Percentiles rank a stretch among this genome's conserved stretches.
These are phyloP conservation scores for Emmonsiellopsis sp. DNA, from an alignment of 2,329 filamentous ascomycete genomes.

Conservation along the genomic window DNA sequence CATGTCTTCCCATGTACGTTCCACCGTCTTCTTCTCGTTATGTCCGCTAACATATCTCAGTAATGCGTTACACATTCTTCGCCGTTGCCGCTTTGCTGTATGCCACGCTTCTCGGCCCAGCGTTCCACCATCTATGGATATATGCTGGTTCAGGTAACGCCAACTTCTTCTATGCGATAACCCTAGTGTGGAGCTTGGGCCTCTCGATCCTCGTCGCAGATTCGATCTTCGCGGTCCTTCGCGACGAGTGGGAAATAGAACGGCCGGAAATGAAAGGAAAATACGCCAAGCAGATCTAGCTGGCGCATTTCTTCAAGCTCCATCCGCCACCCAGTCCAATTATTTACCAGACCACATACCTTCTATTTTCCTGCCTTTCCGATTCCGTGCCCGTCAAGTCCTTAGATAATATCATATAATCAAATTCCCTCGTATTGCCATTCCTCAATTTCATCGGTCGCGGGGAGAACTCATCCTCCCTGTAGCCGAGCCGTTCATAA, in stretches of 20 bases:
- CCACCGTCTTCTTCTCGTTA: neutral
- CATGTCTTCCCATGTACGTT: slow-evolving; percentile 73
- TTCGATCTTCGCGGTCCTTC: slow-evolving; percentile 72
- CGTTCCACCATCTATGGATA: slow-evolving; percentile 96
- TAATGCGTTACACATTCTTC: slow-evolving; percentile 91
- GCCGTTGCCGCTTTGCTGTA: slow-evolving; percentile 76
- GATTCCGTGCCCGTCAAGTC: slow-evolving; percentile 14
- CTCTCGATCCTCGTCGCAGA: slow-evolving; percentile 81
- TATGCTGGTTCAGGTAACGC: slow-evolving; percentile 96
- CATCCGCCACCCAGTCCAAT: neutral
- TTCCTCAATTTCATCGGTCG: slow-evolving; percentile 39
- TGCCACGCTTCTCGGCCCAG: slow-evolving; percentile 77
- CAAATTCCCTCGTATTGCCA: slow-evolving; percentile 39
- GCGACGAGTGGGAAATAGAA: slow-evolving; percentile 91
- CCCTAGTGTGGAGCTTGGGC: slow-evolving; percentile 92
- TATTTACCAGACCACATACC: neutral
- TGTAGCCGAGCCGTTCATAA: slow-evolving; percentile 44
- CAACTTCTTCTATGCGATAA: slow-evolving; percentile 99
- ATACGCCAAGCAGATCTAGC: slow-evolving; percentile 72
- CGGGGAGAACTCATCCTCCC: slow-evolving; percentile 44
- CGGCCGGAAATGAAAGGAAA: slow-evolving; percentile 83
- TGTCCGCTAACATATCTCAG: slow-evolving; percentile 33
- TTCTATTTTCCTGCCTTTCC: neutral
- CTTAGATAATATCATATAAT: slow-evolving; percentile 47
- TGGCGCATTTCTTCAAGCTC: neutral